A percentile compares a stretch with the other conserved stretches of the same genome.
phyloP scores from a whole-genome alignment of 371 early-diverging fungal genomes.

The Umbelopsis sp. region DNA sequence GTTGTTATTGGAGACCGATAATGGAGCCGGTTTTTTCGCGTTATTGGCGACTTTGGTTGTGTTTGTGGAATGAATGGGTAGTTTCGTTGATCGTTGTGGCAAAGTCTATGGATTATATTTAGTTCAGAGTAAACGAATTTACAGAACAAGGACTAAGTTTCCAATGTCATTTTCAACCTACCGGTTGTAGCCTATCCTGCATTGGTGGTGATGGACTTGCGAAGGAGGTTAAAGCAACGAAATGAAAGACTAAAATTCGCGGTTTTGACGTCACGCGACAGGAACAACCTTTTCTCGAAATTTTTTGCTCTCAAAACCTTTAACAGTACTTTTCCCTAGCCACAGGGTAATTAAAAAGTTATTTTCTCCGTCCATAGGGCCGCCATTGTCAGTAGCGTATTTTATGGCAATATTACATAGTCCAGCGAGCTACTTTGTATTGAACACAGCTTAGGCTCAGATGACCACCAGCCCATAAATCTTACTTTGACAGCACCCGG shows the following conservation, averaged over 20 bases:
- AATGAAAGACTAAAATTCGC: not conserved
- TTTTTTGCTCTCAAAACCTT: not conserved
- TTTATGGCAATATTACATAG: too few species aligned
- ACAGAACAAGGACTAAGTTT: not conserved
- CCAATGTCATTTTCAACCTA: not conserved
- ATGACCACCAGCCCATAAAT: not conserved
- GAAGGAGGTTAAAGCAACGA: not conserved
- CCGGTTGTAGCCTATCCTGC: constrained; percentile 7
- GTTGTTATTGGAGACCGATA: constrained; percentile 5
- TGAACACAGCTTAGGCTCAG: not conserved
- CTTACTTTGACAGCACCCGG: too few species aligned
- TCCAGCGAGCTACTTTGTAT: too few species aligned
- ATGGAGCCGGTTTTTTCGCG: constrained; percentile 10
- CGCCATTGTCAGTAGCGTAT: too few species aligned
- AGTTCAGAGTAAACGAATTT: not conserved
- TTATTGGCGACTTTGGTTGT: not conserved
- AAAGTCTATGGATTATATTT: not conserved
- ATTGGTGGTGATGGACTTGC: not conserved
- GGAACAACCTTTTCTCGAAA: not conserved
- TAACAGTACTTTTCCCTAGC: too few species aligned
- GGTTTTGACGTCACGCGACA: constrained; percentile 18
- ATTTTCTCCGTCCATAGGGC: too few species aligned
- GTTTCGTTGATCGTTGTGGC: not conserved
- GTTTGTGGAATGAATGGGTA: not conserved
- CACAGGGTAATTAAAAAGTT: too few species aligned